Evolutionary conservation across 495 filamentous ascomycete genomes (phyloP).

Genomic region (Xylaria nigripes): DNA sequence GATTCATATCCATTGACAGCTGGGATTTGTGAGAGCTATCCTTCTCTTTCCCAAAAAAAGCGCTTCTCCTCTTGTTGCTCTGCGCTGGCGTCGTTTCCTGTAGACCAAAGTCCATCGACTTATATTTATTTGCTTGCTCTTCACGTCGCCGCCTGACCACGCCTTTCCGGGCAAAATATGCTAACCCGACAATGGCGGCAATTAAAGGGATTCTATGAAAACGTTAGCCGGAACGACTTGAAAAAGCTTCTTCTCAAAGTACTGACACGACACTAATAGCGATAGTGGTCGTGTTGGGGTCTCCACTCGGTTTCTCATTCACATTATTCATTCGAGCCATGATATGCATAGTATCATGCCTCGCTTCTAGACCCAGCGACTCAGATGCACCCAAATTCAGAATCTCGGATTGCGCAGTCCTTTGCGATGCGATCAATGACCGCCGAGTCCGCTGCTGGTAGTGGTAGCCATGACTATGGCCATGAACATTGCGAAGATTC

Average conservation of each 20-base stretch:
- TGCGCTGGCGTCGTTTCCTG: conserved; percentile 37
- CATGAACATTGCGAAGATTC: conserved; percentile 10
- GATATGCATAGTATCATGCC: conserved; percentile 8
- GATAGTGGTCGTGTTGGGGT: conserved; percentile 57
- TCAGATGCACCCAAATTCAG: background rate
- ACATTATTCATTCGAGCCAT: conserved; percentile 36
- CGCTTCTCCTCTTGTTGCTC: conserved; percentile 35
- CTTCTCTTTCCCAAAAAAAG: conserved; percentile 42
- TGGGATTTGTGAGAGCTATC: conserved; percentile 50
- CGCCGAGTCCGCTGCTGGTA: conserved; percentile 16
- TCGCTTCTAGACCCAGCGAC: conserved; percentile 11
- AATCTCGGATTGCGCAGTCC: conserved; percentile 5
- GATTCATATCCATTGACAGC: conserved; percentile 75
- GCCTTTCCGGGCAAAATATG: conserved; percentile 72
- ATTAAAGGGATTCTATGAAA: conserved; percentile 64
- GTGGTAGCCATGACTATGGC: conserved; percentile 18
- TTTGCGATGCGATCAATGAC: conserved; percentile 7
- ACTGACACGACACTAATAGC: conserved; percentile 78
- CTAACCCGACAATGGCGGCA: conserved; percentile 55
- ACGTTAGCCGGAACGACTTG: conserved; percentile 23
- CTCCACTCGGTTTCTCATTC: conserved; percentile 38
- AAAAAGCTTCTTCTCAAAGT: background rate
- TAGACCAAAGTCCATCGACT: conserved; percentile 89
- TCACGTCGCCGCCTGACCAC: conserved; percentile 64
- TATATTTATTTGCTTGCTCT: conserved; percentile 81